Base-by-base conservation (phyloP, 139 green algal genomes). In the Picochlorum sp. region DNA sequence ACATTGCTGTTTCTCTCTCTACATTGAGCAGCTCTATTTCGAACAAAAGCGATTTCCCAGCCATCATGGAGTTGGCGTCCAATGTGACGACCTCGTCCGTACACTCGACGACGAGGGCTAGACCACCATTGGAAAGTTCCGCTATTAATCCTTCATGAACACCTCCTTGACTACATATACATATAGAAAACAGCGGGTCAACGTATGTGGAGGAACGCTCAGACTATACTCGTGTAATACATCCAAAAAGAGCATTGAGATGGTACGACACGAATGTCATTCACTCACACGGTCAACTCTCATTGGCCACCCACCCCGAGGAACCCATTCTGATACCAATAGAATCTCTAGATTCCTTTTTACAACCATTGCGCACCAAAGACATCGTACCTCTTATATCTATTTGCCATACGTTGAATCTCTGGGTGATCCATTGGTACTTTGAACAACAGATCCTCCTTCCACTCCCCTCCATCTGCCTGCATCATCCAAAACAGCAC, bases 1-100 rank as follows among this genome's bases (percentile, higher is more conserved):
- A 41, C 6, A 41, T 41, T 41, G 7, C 8, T 13, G 7, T 41
- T 9, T 41, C 34, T 11, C 9, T 41, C 47, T 54, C 75, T n/a
- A 91, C 80, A 24, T 23, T 58, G 0, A 86, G 37, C 26, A 93
- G 60, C 71, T 85, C 74, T 56, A 93, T 59, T 61, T 90, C 77
- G 55, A 93, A 92, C 6, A 68, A 51, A 11, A 93, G 69, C 23
- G 31, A 73, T 70, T 91, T 88, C 16, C 86, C 86, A 2, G 84
- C 82, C 73, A 92, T 72, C 80, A 90, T 88, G 65, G 78, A 88
- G 83, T 94, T 94, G 49, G 86, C 86, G 44, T 94, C 87, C 57
- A 94, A 71, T 69, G 79, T 73, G 6, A 94, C 81, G 6, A 41
- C 20, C 15, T 70, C 62, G 18, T 81, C 75, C 16, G 56, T 49